phyloP scores from a whole-genome alignment of 2,329 filamentous ascomycete species.

The Trichoderma cornu-damae region DNA sequence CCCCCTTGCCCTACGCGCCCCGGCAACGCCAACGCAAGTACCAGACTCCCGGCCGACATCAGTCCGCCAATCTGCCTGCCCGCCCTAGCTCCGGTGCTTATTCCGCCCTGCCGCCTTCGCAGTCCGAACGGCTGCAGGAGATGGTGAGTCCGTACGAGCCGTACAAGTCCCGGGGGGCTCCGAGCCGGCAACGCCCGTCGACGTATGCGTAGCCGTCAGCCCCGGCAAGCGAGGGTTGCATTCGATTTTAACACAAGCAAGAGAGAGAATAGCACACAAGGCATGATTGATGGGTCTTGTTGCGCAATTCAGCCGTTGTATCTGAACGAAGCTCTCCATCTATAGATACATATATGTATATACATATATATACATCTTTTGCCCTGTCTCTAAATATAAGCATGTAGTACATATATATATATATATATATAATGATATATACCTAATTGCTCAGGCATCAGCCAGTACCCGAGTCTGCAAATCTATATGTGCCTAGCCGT shows the following conservation, averaged over 20 bases:
- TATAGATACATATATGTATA: too few species aligned
- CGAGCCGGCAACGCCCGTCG: neutral
- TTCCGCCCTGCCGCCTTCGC: neutral
- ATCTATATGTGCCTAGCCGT: neutral
- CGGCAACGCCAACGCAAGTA: neutral
- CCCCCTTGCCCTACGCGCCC: neutral
- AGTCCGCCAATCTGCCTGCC: constrained; percentile 2
- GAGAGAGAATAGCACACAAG: too few species aligned
- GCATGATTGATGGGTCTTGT: too few species aligned
- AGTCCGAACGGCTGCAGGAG: neutral
- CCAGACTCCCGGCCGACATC: neutral
- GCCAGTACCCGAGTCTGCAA: neutral
- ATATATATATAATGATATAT: too few species aligned
- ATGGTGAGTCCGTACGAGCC: neutral
- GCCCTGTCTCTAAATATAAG: too few species aligned
- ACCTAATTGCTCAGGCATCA: too few species aligned
- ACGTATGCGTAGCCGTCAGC: neutral
- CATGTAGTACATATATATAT: too few species aligned
- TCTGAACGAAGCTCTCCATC: too few species aligned
- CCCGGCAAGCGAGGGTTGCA: neutral
- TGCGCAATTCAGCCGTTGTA: too few species aligned
- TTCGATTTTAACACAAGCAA: too few species aligned
- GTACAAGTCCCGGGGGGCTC: neutral
- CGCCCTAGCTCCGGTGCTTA: neutral
- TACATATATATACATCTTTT: too few species aligned